Evolutionary conservation across 2,329 filamentous ascomycete genomes (phyloP).

Genomic region (Emergomyces africanus): DNA sequence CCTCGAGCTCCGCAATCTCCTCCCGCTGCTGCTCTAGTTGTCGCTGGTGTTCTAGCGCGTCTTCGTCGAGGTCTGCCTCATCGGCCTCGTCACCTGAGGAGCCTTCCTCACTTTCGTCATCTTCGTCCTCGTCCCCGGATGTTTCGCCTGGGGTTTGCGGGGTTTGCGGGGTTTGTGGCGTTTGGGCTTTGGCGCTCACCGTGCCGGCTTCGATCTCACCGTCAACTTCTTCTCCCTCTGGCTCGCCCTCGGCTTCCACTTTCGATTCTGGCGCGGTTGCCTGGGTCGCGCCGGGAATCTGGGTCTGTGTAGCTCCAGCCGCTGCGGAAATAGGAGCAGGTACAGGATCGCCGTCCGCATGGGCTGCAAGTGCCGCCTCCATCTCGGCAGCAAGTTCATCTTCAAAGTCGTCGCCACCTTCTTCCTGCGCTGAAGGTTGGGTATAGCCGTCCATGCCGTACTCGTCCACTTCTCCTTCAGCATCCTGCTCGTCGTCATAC

Average conservation of each 20-base stretch:
- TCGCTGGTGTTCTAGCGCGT: conserved; percentile 29
- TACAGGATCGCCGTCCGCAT: conserved; percentile 16
- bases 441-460: conserved; percentile 22
- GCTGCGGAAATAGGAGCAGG: conserved; percentile 7
- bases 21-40: conserved; percentile 33
- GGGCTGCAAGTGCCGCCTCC: conserved; percentile 31
- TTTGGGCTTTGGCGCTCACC: conserved; percentile 18
- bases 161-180: too few relatives aligned
- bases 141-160: conserved; percentile 19
- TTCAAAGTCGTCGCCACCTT: conserved; percentile 25
- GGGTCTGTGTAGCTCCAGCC: conserved; percentile 11
- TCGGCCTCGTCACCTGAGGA: conserved; percentile 26
- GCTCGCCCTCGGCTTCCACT: background rate
- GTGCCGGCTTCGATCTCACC: conserved; percentile 15
- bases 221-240: conserved; percentile 3
- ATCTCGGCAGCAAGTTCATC: conserved; percentile 32
- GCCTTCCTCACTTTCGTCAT: conserved; percentile 22
- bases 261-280: conserved; percentile 5
- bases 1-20: conserved; percentile 32
- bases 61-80: conserved; percentile 30
- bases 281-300: background rate
- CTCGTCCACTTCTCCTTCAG: conserved; percentile 35
- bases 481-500: conserved; percentile 37
- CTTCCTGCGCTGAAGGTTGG: conserved; percentile 24
- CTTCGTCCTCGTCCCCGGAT: conserved; percentile 30